Evolutionary conservation across 768 basidiomycete genomes (phyloP), one percentile per base, ranked within the genome.

Genomic region (Termitomyces sp.): DNA sequence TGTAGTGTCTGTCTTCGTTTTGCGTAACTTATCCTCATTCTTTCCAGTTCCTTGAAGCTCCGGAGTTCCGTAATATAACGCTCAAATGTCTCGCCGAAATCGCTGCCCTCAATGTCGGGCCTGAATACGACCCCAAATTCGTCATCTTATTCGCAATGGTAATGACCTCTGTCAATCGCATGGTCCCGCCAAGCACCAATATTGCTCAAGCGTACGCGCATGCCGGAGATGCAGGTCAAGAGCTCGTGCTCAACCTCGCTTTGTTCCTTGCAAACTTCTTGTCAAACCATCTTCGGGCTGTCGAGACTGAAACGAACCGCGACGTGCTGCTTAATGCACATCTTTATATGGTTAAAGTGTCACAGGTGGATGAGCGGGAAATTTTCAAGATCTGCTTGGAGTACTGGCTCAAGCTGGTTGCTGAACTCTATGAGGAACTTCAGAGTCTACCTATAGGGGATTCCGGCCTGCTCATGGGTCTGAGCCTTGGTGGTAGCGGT

Each of bases 381-480:
- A 91, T 99, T 65, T 98, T 98, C 87, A 99, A 99, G 77, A 97
- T 99, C 69, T 97, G 96, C 67, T 77, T 98, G 69, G 97, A 98
- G 71, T 99, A 98, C 77, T 99, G 97, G 94, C 74, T 87, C 58
- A 95, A 96, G 74, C 87, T 99, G 32, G 96, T 99, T 14, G 86
- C 94, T 1, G 96, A 97, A 71, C 83, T 99, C 20, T 98, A 99
- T 71, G 96, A 98, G 64, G 97, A 99, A 79, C 91, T 97, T 55
- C 95, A 97, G 73, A 89, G 87, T 63, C 73, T 97, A 20, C 94
- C 95, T 2, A 92, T 93, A 67, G 88, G 92, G 53, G 91, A 93
- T 54, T 90, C 88, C 25, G 85, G 94, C 62, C 70, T 93, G 47
- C 81, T 98, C 68, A 96, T 98, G 88, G 90, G 90, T 49, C 76